These are phyloP conservation scores for Aspergillus costaricaensis DNA, from an alignment of 2,329 filamentous ascomycete genomes.

Conservation along the genomic window DNA sequence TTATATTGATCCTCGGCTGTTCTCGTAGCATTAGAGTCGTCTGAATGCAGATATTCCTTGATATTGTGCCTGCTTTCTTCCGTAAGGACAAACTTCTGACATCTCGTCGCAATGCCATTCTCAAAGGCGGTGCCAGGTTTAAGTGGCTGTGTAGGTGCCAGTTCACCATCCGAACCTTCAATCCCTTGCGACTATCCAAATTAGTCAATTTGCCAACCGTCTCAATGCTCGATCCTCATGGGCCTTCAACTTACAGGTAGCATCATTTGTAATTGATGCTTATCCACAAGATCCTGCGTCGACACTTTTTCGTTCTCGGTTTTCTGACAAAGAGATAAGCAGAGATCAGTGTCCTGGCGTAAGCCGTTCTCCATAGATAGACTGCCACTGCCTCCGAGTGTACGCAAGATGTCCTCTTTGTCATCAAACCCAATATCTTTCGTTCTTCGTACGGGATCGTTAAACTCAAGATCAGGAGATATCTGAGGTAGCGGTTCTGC, in stretches of 20 bases:
- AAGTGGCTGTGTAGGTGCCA: slow-evolving; percentile 33
- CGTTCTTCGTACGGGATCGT: slow-evolving; percentile 24
- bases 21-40: neutral
- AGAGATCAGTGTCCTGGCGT: neutral
- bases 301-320: slow-evolving; percentile 21
- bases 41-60: slow-evolving; percentile 9
- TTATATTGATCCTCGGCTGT: neutral
- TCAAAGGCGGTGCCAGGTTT: slow-evolving; percentile 8
- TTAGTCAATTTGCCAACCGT: slow-evolving; percentile 8
- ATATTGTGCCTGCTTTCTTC: slow-evolving; percentile 22
- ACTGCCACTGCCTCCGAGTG: neutral
- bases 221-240: neutral
- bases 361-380: neutral
- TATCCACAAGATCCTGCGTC: slow-evolving; percentile 32
- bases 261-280: slow-evolving; percentile 35
- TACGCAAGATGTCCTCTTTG: slow-evolving; percentile 3
- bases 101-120: neutral
- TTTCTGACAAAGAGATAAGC: neutral
- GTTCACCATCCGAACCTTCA: slow-evolving; percentile 25
- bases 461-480: slow-evolving; percentile 35
- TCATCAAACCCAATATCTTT: slow-evolving; percentile 31
- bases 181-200: slow-evolving; percentile 21
- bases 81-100: slow-evolving; percentile 19
- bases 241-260: slow-evolving; percentile 22
- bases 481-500: slow-evolving; percentile 29